Base-by-base conservation (phyloP, 2,329 filamentous ascomycete genomes). In the Pseudogymnoascus sp. region DNA sequence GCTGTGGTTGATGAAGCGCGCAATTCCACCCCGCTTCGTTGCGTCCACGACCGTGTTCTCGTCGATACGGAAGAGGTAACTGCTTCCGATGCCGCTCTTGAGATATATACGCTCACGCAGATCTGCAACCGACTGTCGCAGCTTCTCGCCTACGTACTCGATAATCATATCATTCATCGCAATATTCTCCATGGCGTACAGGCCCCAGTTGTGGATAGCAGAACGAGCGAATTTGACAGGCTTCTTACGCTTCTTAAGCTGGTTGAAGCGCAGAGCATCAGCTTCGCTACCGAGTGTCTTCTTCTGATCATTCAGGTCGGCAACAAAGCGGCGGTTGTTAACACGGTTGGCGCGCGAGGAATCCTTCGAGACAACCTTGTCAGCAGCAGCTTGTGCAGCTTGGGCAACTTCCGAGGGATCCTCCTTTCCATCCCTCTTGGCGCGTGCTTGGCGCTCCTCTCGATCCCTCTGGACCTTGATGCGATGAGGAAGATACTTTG, bases 241-340 rank as follows among this genome's bases (percentile, higher is more conserved):
- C 80, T 99, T 99, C 85, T 97, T 99, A 65, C 94, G 89, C 78
- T 97, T 99, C 82, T 97, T 97, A 63, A 99, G 86, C 78, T 97
- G 94, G 75, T 99, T 99, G 82, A 99, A 99, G 63, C 93, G 89
- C 70, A 99, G 85, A 31, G 94, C 91, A 70, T 97, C 93, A 61
- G 92, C 90, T 67, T 96, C 92, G 65, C 85, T 84, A 60, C 88
- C 88, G 18, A 91, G 82, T 10, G 87, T 88, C 76, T 91, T 91
- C 79, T 96, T 96, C 74, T 97, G 92, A 52, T 94, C 90, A 72
- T 96, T 96, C 68, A 99, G 87, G 71, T 97, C 94, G 61, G 94
- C 94, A 66, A 96, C 89, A 65, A 95, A 88, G 58, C 94, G 90
- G 63, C 94, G 90, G 73, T 97, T 97, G 73, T 96, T 97, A 70